These are phyloP conservation scores for Fonsecaea erecta DNA, from an alignment of 2,329 filamentous ascomycete species.

Conservation along the genomic window DNA sequence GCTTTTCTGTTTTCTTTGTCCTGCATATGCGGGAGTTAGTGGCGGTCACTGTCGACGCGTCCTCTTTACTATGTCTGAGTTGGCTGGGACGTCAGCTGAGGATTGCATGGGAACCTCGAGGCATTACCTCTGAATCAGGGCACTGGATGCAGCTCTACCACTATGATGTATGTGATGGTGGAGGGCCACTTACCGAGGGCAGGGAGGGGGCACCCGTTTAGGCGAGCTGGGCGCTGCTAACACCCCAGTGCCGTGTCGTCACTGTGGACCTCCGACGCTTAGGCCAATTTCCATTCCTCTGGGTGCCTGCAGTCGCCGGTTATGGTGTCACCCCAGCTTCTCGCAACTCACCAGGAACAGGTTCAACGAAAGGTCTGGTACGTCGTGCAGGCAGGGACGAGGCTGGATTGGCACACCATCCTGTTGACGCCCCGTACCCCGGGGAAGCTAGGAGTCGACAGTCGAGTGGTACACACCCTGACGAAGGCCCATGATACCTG, in stretches of 20 bases:
- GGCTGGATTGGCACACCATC: neutral
- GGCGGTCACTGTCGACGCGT: neutral
- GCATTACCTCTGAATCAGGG: neutral
- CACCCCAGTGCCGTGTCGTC: slow-evolving; percentile 4
- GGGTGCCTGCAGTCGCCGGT: slow-evolving; percentile 1
- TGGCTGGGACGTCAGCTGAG: neutral
- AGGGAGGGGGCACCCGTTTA: neutral
- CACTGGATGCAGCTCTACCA: too few relatives aligned
- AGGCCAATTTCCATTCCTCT: slow-evolving; percentile 21
- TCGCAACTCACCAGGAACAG: neutral
- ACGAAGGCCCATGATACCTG: neutral
- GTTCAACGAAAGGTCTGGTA: neutral
- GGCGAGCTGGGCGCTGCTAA: neutral
- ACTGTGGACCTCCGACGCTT: slow-evolving; percentile 8
- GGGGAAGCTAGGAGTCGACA: neutral
- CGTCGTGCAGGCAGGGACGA: neutral
- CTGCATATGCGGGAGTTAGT: neutral
- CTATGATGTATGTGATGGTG: too few relatives aligned
- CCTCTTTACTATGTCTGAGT: neutral
- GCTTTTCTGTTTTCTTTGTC: slow-evolving; percentile 3
- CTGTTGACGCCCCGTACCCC: neutral
- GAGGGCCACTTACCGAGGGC: too few relatives aligned
- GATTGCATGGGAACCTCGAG: too few relatives aligned
- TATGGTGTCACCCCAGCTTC: slow-evolving; percentile 9
- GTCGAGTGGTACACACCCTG: neutral